Base-by-base conservation (phyloP, 345 rosid genomes). In the Gossypium stocksii region DNA sequence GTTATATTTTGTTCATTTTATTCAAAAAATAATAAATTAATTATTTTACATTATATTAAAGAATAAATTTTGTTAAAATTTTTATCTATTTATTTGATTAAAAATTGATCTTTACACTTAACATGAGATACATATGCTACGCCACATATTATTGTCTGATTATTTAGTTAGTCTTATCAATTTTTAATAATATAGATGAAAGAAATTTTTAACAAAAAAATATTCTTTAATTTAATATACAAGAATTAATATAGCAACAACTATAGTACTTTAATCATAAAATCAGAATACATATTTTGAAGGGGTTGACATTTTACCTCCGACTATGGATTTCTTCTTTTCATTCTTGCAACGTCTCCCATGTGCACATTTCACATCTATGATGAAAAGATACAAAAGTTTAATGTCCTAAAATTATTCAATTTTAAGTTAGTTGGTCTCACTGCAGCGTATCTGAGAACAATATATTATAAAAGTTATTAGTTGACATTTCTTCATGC, bases 301-400 rank as follows among this genome's bases (percentile, higher is more conserved):
- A 23, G 20, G 23, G 14, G 2, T 7, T 5, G 15, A 69, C 29
- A 25, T 53, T 53, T 29, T 52, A 71, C 74, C 74, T 71, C 49
- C 74, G 19, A 56, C 64, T 7, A 56, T 56, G 2, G 64, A 54
- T 56, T 46, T 53, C 49, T n/a, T 71, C 64, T 71, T 54, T 19
- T 38, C 51, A 71, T 54, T 63, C 64, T 56, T 71, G 74, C 64
- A 71, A 56, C 9, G 44, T 56, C 17, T 71, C 29, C 74, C 74
- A 14, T 11, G 64, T 71, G n/a, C 17, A 41, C 64, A 71, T 25
- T 38, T 71, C 34, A 20, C 13, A 56, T 38, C 74, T 71, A 38
- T 2, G 27, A 71, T 43, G 10, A 54, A 53, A 51, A 70, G 7
- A n/a, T 34, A 34, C 41, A 44, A 22, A 44, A 46, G 34, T 45